phyloP scores from a whole-genome alignment of 768 basidiomycete species.

The Piloderma croceum region DNA sequence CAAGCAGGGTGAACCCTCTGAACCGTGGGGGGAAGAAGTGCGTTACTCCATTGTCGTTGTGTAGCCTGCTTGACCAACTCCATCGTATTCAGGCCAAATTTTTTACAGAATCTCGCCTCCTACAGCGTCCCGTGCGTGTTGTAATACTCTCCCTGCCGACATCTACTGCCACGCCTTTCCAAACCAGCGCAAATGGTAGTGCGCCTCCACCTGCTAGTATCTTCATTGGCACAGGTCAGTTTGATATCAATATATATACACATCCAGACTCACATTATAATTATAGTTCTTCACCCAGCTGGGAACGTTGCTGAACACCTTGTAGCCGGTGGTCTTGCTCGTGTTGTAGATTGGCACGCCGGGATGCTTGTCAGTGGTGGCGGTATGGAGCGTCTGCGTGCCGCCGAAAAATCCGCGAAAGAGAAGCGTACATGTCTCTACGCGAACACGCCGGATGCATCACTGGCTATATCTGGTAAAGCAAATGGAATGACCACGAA shows the following conservation, averaged over 20 bases:
- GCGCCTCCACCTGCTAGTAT: constrained; percentile 68
- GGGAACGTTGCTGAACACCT: constrained; percentile 93
- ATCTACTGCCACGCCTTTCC: constrained; percentile 76
- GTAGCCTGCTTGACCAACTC: constrained; percentile 15
- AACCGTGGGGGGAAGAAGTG: constrained; percentile 88
- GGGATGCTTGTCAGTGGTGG: constrained; percentile 84
- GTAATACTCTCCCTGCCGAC: constrained; percentile 77
- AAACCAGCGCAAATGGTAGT: constrained; percentile 43
- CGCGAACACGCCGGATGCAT: constrained; percentile 42
- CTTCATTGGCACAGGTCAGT: constrained; percentile 81
- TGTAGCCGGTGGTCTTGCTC: constrained; percentile 77
- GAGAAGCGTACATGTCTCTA: constrained; percentile 69
- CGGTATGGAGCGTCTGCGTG: constrained; percentile 82
- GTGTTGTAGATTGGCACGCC: constrained; percentile 96
- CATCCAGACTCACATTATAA: background rate
- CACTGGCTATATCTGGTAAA: constrained; percentile 35
- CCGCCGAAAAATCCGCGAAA: constrained; percentile 77
- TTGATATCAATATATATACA: constrained; percentile 1
- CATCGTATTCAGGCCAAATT: constrained; percentile 67
- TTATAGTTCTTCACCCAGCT: constrained; percentile 78
- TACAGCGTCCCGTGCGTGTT: constrained; percentile 73
- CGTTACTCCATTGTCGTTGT: constrained; percentile 15
- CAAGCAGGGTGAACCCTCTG: constrained; percentile 71
- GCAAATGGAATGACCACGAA: constrained; percentile 39
- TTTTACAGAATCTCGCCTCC: constrained; percentile 85